phyloP scores from a whole-genome alignment of 2,329 filamentous ascomycete species.

The Aspergillus ibericus region DNA sequence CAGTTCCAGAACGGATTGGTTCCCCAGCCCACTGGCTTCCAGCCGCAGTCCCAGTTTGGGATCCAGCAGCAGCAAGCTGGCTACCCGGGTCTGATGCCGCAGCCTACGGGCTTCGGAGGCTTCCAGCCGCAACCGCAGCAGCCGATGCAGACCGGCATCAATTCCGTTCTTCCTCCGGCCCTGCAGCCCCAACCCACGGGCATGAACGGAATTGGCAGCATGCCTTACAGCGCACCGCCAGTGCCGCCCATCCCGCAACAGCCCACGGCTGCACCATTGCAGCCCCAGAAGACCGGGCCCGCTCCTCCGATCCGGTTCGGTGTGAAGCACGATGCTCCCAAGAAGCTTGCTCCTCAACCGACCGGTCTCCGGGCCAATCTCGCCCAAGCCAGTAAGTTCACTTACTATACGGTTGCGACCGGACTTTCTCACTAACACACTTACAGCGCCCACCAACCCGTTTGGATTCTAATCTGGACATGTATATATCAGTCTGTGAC shows the following conservation, averaged over 20 bases:
- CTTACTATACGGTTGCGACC: neutral
- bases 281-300: conserved; percentile 80
- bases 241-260: conserved; percentile 60
- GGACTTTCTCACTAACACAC: conserved; percentile 13
- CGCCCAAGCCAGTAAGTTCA: conserved; percentile 86
- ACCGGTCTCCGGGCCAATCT: conserved; percentile 90
- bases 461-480: conserved; percentile 61
- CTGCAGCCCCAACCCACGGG: conserved; percentile 53
- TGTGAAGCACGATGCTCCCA: conserved; percentile 65
- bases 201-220: conserved; percentile 52
- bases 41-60: conserved; percentile 47
- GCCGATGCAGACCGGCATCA: conserved; percentile 50
- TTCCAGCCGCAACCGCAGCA: conserved; percentile 50
- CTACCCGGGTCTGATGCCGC: conserved; percentile 49
- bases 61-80: conserved; percentile 51
- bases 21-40: conserved; percentile 51
- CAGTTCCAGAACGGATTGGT: conserved; percentile 45
- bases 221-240: conserved; percentile 49
- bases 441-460: conserved; percentile 65
- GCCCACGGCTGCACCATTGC: conserved; percentile 61
- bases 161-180: conserved; percentile 55
- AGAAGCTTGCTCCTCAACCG: conserved; percentile 79
- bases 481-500: conserved; percentile 30
- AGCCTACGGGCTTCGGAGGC: conserved; percentile 56
- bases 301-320: conserved; percentile 88